Evolutionary conservation across 495 filamentous ascomycete genomes (phyloP).

Genomic region (Apiosordaria backusii): DNA sequence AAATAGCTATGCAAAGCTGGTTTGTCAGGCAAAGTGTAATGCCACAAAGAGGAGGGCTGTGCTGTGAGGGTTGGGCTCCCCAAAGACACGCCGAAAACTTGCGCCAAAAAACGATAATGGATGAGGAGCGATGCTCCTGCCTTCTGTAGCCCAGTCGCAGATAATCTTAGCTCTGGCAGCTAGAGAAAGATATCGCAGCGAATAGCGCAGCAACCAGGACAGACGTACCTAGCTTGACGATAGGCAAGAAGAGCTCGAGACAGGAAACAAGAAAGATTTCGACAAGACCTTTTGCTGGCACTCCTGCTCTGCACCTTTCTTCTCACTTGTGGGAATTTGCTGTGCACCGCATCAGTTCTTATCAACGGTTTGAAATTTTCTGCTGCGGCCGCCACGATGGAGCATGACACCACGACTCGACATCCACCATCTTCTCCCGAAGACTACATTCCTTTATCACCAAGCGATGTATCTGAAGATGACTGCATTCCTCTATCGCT

Average conservation of each 20-base stretch:
- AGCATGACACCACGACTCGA: not conserved
- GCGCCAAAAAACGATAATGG: constrained; percentile 16
- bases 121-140: constrained; percentile 37
- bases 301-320: constrained; percentile 32
- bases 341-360: constrained; percentile 17
- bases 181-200: constrained; percentile 45
- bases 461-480: not conserved
- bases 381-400: not conserved
- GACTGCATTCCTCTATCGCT: not conserved
- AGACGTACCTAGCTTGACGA: constrained; percentile 56
- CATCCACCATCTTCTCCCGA: not conserved
- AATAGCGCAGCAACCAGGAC: constrained; percentile 44
- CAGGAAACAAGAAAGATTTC: constrained; percentile 36
- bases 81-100: constrained; percentile 19
- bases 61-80: not conserved
- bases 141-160: constrained; percentile 44
- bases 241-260: constrained; percentile 54
- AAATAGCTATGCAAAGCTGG: not conserved
- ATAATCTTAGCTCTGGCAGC: constrained; percentile 43
- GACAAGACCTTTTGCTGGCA: constrained; percentile 32
- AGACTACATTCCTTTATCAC: not conserved
- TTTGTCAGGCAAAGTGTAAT: constrained; percentile 4
- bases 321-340: constrained; percentile 27
- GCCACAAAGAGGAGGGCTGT: constrained; percentile 25
- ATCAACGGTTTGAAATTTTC: not conserved